phyloP scores from a whole-genome alignment of 1,284 basidiomycete genomes.

The Naganishia sp. region DNA sequence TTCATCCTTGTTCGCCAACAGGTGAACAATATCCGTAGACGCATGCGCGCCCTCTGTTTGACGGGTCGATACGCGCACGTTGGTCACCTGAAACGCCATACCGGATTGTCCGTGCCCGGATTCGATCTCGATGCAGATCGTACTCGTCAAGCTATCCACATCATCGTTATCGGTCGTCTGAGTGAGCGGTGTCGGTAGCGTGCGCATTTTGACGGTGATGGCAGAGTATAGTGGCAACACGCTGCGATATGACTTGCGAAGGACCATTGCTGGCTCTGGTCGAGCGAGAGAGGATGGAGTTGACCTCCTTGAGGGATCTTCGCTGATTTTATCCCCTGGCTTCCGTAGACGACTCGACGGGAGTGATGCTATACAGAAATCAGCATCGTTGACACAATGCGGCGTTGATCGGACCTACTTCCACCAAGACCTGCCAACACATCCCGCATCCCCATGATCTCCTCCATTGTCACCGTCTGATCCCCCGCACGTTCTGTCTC shows the following conservation, averaged over 20 bases:
- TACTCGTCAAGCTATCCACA: slow-evolving; percentile 20
- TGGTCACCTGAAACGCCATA: slow-evolving; percentile 12
- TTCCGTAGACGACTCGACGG: slow-evolving; percentile 3
- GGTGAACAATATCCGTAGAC: slow-evolving; percentile 2
- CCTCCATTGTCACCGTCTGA: not conserved
- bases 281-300: slow-evolving; percentile 11
- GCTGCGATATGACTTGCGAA: slow-evolving; percentile 28
- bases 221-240: slow-evolving; percentile 29
- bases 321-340: not conserved
- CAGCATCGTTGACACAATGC: not conserved
- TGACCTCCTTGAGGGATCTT: slow-evolving; percentile 13
- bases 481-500: not conserved
- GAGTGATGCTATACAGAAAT: not conserved
- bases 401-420: not conserved
- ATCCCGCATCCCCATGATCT: slow-evolving; percentile 6
- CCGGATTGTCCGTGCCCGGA: slow-evolving; percentile 21
- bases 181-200: slow-evolving; percentile 16
- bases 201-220: slow-evolving; percentile 30
- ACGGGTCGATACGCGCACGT: slow-evolving; percentile 16
- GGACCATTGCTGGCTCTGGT: slow-evolving; percentile 24
- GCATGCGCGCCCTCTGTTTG: slow-evolving; percentile 13
- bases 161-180: slow-evolving; percentile 3
- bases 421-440: slow-evolving; percentile 16
- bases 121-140: slow-evolving; percentile 32
- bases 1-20: slow-evolving; percentile 7